Evolutionary conservation across 805 yeast species (phyloP).

Genomic region (Pichia manshurica): DNA sequence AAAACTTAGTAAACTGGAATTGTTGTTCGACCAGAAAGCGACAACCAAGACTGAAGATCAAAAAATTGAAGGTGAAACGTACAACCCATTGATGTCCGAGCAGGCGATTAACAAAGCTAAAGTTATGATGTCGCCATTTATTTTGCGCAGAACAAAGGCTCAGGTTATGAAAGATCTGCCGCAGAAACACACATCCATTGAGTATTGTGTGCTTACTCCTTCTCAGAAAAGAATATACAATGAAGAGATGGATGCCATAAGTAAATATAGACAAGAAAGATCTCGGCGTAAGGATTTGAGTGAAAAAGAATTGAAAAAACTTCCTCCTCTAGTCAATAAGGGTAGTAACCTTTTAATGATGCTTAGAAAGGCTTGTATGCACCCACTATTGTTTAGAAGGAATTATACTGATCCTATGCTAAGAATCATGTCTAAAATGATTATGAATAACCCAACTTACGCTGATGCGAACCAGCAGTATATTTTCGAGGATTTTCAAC

Average conservation of each 20-base stretch:
- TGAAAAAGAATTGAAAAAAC: constrained; percentile 30
- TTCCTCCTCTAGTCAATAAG: constrained; percentile 21
- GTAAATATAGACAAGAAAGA: constrained; percentile 37
- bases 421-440: constrained; percentile 64
- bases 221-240: constrained; percentile 57
- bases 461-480: constrained; percentile 65
- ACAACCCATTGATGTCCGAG: constrained; percentile 77
- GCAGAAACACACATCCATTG: constrained; percentile 57
- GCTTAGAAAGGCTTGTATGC: constrained; percentile 86
- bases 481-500: constrained; percentile 90
- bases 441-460: constrained; percentile 78
- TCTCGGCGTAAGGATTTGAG: constrained; percentile 36
- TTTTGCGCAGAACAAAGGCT: constrained; percentile 82
- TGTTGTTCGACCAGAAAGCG: constrained; percentile 82
- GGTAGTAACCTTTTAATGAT: constrained; percentile 74
- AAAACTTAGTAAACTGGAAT: constrained; percentile 73
- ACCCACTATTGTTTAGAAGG: constrained; percentile 78
- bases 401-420: constrained; percentile 52
- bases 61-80: constrained; percentile 39
- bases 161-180: constrained; percentile 92
- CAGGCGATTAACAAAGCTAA: constrained; percentile 92
- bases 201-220: constrained; percentile 56
- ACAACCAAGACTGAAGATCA: constrained; percentile 46
- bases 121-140: constrained; percentile 98
- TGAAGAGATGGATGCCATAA: constrained; percentile 45